These are phyloP conservation scores for Globisporangium paroecandrum DNA, from an alignment of 352 stramenopile genomes.

Conservation along the genomic window DNA sequence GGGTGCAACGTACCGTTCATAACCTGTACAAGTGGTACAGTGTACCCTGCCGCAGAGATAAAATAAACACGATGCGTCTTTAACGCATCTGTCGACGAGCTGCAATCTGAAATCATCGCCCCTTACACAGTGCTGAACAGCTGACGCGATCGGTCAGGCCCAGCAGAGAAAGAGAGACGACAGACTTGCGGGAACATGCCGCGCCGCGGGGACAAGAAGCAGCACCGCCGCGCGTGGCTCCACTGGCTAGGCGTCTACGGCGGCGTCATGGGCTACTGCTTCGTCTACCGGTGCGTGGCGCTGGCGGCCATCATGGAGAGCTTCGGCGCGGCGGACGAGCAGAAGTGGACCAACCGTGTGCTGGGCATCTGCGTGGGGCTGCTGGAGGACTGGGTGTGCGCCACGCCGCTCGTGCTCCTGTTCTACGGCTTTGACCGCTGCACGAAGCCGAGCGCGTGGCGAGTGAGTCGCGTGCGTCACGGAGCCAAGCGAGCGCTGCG, in stretches of 20 bases:
- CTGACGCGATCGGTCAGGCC: too few relatives aligned
- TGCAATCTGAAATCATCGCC: too few relatives aligned
- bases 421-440: constrained; percentile 22
- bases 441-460: constrained; percentile 8
- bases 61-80: too few relatives aligned
- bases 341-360: constrained; percentile 16
- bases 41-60: too few relatives aligned
- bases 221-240: constrained; percentile 14
- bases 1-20: too few relatives aligned
- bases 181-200: neutral
- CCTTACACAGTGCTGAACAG: too few relatives aligned
- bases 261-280: constrained; percentile 30
- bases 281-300: constrained; percentile 23
- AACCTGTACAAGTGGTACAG: too few relatives aligned
- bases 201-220: neutral
- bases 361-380: constrained; percentile 28
- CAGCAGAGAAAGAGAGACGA: too few relatives aligned
- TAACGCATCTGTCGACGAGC: too few relatives aligned
- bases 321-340: constrained; percentile 25
- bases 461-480: neutral
- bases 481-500: constrained; percentile 1
- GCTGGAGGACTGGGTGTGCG: constrained; percentile 39
- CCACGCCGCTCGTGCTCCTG: constrained; percentile 24
- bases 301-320: constrained; percentile 27
- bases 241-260: constrained; percentile 37